phyloP scores from a whole-genome alignment of 1,139 yeast species.

The Suhomyces terraborum region DNA sequence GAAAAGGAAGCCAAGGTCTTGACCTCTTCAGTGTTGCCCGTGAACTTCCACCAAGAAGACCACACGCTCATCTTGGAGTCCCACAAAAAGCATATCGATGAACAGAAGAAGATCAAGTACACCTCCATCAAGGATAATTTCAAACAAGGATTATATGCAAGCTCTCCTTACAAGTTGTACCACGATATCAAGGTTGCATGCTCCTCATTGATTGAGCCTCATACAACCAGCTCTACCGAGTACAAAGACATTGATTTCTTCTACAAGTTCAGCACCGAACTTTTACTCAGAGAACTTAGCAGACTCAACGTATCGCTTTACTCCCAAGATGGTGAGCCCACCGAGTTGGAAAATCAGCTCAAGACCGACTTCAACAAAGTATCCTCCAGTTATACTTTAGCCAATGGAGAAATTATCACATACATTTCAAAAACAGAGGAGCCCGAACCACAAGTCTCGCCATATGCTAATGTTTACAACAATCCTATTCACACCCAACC shows the following conservation, averaged over 20 bases:
- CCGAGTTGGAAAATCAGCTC: constrained; percentile 37
- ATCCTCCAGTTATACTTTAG: constrained; percentile 56
- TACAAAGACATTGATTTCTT: constrained; percentile 67
- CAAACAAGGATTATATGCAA: constrained; percentile 34
- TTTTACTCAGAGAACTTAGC: constrained; percentile 69
- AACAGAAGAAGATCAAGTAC: constrained; percentile 25
- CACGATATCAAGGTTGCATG: constrained; percentile 76
- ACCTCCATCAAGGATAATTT: constrained; percentile 28
- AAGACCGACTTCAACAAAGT: constrained; percentile 66
- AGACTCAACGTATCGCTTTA: constrained; percentile 33
- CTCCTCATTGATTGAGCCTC: constrained; percentile 48
- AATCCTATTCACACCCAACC: constrained; percentile 25
- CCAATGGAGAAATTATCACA: constrained; percentile 63
- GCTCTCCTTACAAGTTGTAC: constrained; percentile 54
- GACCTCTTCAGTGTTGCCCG: constrained; percentile 42
- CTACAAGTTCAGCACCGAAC: constrained; percentile 69
- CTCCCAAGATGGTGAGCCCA: constrained; percentile 22
- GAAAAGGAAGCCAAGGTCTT: constrained; percentile 39
- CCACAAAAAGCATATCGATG: constrained; percentile 33
- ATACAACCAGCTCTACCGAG: constrained; percentile 55
- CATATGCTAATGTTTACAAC: constrained; percentile 23
- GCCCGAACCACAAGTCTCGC: constrained; percentile 19
- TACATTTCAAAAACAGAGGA: constrained; percentile 40
- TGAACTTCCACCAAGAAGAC: constrained; percentile 47
- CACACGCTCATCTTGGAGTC: constrained; percentile 47